Evolutionary conservation across 2,329 filamentous ascomycete species (phyloP).

Genomic region (Fusarium sp.): DNA sequence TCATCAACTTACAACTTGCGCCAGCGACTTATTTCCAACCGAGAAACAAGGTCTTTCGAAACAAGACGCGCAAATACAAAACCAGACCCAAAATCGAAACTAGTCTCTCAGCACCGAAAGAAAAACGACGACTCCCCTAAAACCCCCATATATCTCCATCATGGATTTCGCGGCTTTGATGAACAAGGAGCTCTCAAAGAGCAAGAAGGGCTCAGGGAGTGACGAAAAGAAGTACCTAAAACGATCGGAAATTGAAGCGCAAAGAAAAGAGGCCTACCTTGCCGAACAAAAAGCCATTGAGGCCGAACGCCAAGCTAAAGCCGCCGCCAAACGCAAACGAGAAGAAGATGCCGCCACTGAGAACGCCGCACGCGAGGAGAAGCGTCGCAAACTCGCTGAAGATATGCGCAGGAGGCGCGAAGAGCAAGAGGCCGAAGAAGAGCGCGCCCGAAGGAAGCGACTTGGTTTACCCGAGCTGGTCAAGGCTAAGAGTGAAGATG

Average conservation of each 20-base stretch:
- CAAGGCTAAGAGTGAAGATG: conserved; percentile 55
- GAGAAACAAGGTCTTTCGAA: background rate
- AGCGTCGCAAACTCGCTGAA: conserved; percentile 83
- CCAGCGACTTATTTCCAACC: conserved; percentile 11
- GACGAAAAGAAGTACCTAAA: conserved; percentile 82
- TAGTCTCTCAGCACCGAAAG: background rate
- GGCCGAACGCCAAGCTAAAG: conserved; percentile 75
- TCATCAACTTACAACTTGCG: conserved; percentile 23
- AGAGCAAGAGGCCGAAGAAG: conserved; percentile 79
- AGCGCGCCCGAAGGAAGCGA: conserved; percentile 78
- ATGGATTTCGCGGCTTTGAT: conserved; percentile 98
- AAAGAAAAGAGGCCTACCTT: conserved; percentile 82
- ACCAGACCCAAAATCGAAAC: no score
- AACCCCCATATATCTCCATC: conserved; percentile 43
- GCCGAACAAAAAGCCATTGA: conserved; percentile 84
- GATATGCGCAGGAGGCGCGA: conserved; percentile 78
- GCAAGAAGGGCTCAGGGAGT: conserved; percentile 66
- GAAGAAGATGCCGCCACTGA: conserved; percentile 87
- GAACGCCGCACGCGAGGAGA: conserved; percentile 80
- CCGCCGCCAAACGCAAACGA: conserved; percentile 84
- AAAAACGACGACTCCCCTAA: background rate
- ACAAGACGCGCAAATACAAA: background rate
- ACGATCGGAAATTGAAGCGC: conserved; percentile 86
- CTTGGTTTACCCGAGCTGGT: conserved; percentile 83
- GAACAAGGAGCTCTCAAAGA: conserved; percentile 90